These are phyloP conservation scores for Rhododendron henanense DNA, from an alignment of 148 eudicot species.

Conservation along the genomic window DNA sequence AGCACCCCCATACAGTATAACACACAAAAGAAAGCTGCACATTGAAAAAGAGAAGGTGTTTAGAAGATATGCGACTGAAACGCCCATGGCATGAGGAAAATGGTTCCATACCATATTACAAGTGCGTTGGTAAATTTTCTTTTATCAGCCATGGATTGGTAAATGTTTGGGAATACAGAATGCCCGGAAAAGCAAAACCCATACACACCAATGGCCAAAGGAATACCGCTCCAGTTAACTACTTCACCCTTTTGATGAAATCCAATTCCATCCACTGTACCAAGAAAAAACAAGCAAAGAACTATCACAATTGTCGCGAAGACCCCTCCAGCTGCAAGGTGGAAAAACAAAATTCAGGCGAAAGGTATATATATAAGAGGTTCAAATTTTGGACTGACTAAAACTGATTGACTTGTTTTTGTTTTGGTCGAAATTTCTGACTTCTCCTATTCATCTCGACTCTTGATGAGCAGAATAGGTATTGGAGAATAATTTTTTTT, in stretches of 20 bases:
- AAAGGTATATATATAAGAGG: background rate
- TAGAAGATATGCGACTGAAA: background rate
- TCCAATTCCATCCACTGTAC: slow-evolving; percentile 55
- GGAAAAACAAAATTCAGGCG: background rate
- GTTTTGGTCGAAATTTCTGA: background rate
- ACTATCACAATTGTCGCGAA: slow-evolving; percentile 58
- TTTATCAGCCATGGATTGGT: slow-evolving; percentile 94
- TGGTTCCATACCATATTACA: slow-evolving; percentile 35
- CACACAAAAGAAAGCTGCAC: slow-evolving; percentile 72
- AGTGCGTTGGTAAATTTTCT: slow-evolving; percentile 68
- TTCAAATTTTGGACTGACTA: background rate
- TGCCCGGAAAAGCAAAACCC: slow-evolving; percentile 92
- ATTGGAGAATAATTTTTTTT: background rate
- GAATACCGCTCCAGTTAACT: slow-evolving; percentile 72
- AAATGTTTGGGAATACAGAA: slow-evolving; percentile 86
- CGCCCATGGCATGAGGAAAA: background rate
- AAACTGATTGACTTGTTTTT: background rate
- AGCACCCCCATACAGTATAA: slow-evolving; percentile 63
- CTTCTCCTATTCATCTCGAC: background rate
- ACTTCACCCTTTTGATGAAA: slow-evolving; percentile 50
- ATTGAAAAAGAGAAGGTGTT: slow-evolving; percentile 5
- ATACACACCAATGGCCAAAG: slow-evolving; percentile 79
- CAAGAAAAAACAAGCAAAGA: slow-evolving; percentile 56
- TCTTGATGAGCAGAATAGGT: background rate
- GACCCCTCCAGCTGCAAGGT: slow-evolving; percentile 81